Percentiles rank a stretch among this genome's conserved stretches.
Conservation (phyloP, 495 filamentous ascomycete genomes). For the Neurospora cerealis region DNA sequence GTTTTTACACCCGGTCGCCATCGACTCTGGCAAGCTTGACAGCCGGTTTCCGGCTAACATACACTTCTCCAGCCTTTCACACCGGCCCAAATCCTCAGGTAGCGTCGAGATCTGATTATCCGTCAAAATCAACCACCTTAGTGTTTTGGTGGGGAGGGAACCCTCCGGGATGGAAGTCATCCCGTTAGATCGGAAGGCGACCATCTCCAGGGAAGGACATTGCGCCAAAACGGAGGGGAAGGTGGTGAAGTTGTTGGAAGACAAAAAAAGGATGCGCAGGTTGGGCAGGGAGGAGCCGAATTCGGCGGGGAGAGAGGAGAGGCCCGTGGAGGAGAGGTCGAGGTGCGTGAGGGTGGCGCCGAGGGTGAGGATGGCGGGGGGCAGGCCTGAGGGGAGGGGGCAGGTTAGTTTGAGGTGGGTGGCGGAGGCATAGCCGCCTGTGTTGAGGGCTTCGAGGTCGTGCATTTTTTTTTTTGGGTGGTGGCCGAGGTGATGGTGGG, state of each 20-base stretch:
- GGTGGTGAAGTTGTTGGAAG: constrained; percentile 32
- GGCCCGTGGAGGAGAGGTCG: constrained; percentile 34
- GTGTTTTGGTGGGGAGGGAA: constrained; percentile 22
- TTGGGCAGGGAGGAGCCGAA: constrained; percentile 27
- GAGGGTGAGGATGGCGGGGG: constrained; percentile 29
- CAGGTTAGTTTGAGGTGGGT: constrained; percentile 29
- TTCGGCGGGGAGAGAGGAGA: constrained; percentile 28
- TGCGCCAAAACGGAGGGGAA: constrained; percentile 31
- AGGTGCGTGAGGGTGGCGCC: constrained; percentile 31
- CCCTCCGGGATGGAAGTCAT: constrained; percentile 33
- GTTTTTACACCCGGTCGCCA: constrained; percentile 28
- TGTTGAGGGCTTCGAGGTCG: constrained; percentile 15
- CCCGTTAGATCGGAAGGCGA: constrained; percentile 35
- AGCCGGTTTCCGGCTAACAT: constrained; percentile 35
- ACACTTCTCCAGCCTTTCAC: constrained; percentile 30
- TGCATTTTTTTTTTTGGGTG: constrained; percentile 9
- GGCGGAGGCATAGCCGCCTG: constrained; percentile 19
- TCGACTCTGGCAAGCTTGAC: constrained; percentile 23
- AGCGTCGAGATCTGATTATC: constrained; percentile 28
- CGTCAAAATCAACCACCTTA: constrained; percentile 37
- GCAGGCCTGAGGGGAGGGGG: constrained; percentile 16
- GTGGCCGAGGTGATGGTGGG: not conserved
- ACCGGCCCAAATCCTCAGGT: constrained; percentile 29
- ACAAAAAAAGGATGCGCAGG: constrained; percentile 35
- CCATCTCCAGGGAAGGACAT: constrained; percentile 34